Conservation (phyloP, 2,329 filamentous ascomycete genomes). For the Colletotrichum trifolii region DNA sequence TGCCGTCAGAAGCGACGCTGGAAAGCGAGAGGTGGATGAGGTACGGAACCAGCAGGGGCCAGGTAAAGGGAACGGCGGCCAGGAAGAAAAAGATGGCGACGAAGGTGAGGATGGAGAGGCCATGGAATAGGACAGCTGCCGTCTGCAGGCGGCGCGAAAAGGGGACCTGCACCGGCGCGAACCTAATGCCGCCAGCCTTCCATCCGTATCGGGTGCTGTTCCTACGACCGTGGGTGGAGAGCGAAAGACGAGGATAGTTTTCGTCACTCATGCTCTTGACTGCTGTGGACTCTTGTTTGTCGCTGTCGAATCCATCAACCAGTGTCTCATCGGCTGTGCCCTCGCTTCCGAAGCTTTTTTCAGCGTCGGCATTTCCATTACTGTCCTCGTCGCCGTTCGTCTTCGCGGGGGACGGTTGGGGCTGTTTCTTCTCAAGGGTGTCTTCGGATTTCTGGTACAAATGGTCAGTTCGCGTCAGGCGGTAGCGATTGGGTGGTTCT, state of each 20-base stretch:
- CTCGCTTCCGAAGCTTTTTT: constrained; percentile 32
- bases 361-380: constrained; percentile 20
- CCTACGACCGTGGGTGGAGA: constrained; percentile 22
- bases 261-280: constrained; percentile 30
- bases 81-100: constrained; percentile 89
- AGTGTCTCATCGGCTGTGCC: constrained; percentile 33
- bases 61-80: constrained; percentile 90
- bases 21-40: constrained; percentile 86
- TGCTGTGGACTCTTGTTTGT: constrained; percentile 20
- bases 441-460: constrained; percentile 22
- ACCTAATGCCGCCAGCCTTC: constrained; percentile 72
- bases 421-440: constrained; percentile 19
- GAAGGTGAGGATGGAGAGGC: constrained; percentile 74
- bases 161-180: constrained; percentile 83
- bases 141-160: constrained; percentile 80
- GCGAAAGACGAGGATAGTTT: constrained; percentile 32
- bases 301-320: constrained; percentile 31
- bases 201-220: constrained; percentile 45
- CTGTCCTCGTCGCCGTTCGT: constrained; percentile 21
- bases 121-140: constrained; percentile 80
- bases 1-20: constrained; percentile 79
- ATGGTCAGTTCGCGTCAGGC: not conserved
- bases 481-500: not conserved
- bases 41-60: constrained; percentile 83
- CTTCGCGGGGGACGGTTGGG: constrained; percentile 7